phyloP scores from a whole-genome alignment of 352 stramenopile genomes.

The Phytophthora pisi region DNA sequence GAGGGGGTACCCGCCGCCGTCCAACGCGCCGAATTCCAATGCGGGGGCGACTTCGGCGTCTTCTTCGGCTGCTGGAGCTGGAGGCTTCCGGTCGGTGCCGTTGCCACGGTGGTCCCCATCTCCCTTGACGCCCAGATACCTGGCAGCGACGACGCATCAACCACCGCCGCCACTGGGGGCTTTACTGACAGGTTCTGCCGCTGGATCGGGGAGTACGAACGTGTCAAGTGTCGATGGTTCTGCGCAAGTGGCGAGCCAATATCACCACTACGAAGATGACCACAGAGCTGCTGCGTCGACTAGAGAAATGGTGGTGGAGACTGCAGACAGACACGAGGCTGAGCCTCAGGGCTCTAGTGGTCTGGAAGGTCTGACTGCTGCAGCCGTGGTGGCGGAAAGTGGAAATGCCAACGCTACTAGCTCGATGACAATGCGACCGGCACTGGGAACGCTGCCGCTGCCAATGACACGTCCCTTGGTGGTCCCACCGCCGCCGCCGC shows the following conservation, averaged over 20 bases:
- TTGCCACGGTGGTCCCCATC: constrained; percentile 28
- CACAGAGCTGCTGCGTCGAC: constrained; percentile 11
- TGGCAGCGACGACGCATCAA: constrained; percentile 23
- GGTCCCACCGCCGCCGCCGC: constrained; percentile 18
- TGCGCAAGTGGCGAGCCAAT: constrained; percentile 10
- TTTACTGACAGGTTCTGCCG: constrained; percentile 16
- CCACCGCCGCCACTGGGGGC: constrained; percentile 16
- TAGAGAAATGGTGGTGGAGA: constrained; percentile 13
- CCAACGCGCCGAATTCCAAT: constrained; percentile 9
- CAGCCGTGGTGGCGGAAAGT: constrained; percentile 7
- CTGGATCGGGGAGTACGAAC: constrained; percentile 10
- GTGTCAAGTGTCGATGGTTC: constrained; percentile 8
- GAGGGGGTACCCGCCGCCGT: constrained; percentile 21
- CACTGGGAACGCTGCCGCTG: constrained; percentile 14
- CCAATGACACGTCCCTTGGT: constrained; percentile 16
- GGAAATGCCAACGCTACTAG: constrained; percentile 2
- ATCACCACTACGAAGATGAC: constrained; percentile 23
- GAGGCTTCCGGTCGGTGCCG: constrained; percentile 16
- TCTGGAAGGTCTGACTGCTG: constrained; percentile 13
- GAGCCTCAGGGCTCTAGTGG: constrained; percentile 5
- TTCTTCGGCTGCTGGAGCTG: constrained; percentile 15
- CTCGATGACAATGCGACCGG: constrained; percentile 16
- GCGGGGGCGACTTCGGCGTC: constrained; percentile 9
- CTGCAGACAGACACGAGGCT: constrained; percentile 6
- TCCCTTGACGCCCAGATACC: constrained; percentile 35